A percentile compares a stretch with the other conserved stretches of the same genome.
Evolutionary conservation across 805 yeast species (phyloP).

Genomic region (Ogataea paraovalis): DNA sequence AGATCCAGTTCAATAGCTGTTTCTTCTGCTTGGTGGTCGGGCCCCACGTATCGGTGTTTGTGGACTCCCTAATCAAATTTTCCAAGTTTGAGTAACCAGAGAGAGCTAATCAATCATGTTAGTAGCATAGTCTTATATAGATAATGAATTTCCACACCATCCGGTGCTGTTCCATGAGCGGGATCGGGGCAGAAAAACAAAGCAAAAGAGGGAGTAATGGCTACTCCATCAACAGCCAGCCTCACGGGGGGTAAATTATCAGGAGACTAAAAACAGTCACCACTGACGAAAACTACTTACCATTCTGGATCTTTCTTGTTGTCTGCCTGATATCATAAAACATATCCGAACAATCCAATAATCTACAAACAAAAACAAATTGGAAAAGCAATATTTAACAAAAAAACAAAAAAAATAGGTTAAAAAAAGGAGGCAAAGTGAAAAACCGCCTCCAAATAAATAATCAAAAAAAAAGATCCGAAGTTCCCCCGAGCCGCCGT

Average conservation of each 20-base stretch:
- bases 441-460: too few species aligned
- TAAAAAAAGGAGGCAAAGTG: too few species aligned
- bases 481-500: too few species aligned
- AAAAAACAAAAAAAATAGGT: not conserved
- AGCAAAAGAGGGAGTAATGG: too few species aligned
- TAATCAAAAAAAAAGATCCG: too few species aligned
- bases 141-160: too few species aligned
- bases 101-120: constrained; percentile 22
- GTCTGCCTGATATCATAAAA: constrained; percentile 28
- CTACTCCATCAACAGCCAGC: too few species aligned
- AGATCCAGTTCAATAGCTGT: constrained; percentile 24
- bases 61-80: constrained; percentile 37
- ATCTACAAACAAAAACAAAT: not conserved
- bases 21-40: constrained; percentile 42
- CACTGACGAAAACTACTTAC: too few species aligned
- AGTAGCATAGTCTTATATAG: constrained; percentile 3
- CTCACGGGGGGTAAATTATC: too few species aligned
- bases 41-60: constrained; percentile 52
- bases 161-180: too few species aligned
- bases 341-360: constrained; percentile 2
- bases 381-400: not conserved
- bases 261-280: too few species aligned
- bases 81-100: constrained; percentile 30
- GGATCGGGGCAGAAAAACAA: too few species aligned
- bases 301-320: constrained; percentile 34